Evolutionary conservation across 371 early-diverging fungal species (phyloP), one percentile per base, ranked within the genome.

Genomic region (Coemansia linderi): DNA sequence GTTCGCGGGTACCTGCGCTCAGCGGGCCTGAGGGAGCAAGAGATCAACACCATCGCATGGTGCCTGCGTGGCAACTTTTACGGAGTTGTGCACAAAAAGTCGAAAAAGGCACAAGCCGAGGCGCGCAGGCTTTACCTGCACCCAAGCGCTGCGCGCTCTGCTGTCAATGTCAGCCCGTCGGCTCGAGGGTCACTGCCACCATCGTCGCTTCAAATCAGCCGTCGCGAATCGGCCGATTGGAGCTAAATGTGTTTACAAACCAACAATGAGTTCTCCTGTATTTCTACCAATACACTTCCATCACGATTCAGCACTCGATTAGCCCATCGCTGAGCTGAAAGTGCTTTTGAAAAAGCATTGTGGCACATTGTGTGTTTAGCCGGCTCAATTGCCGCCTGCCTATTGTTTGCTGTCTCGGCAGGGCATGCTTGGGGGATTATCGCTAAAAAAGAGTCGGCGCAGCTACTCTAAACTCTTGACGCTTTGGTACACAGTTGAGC

Each of bases 21-120:
- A n/a, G 71, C 75, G 22, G 78, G 78, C 13, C 63, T 78, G 22
- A 59, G 31, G 15, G 65, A 60, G 50, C 69, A 71, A 36, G 75
- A 78, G 63, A 66, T 78, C 38, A 65, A 70, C 48, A 66, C 73
- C 41, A 75, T 77, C 22, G 78, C 74, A 13, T 73, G 74, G 74
- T 77, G 78, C 27, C 70, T 77, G 60, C 69, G 78, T 12, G 78
- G 78, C 10, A 75, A 75, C 69, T 75, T 75, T 62, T 75, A 65
- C 33, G 72, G 65, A 31, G 54, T 75, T 27, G 76, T 60, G 19
- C 66, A 60, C 10, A 65, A 50, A 22, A 58, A 64, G 50, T 50
- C 54, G 9, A 44, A 50, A 17, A 46, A 19, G 29, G 70, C 59
- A 1, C 65, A 64, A 15, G 33, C 19, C 17, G 41, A 64, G 15